These are phyloP conservation scores for Candida coquimbonensis DNA, from an alignment of 805 yeast genomes.

Conservation along the genomic window DNA sequence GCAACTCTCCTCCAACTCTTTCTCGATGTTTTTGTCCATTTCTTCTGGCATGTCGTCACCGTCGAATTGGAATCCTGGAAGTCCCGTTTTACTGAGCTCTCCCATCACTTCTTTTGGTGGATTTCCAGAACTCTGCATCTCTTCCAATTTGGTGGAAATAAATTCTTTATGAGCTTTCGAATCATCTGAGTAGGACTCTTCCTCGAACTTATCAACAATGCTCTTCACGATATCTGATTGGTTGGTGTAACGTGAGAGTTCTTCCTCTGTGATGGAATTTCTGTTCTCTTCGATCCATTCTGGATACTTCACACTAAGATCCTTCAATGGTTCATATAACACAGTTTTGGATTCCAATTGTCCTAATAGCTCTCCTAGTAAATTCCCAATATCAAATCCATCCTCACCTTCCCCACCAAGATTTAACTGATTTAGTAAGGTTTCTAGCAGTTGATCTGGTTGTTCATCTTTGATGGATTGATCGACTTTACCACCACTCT, in stretches of 20 bases:
- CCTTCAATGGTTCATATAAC: slow-evolving; percentile 82
- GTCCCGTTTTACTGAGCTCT: slow-evolving; percentile 37
- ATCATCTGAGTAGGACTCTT: slow-evolving; percentile 49
- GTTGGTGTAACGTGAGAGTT: slow-evolving; percentile 44
- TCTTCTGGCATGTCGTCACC: slow-evolving; percentile 50
- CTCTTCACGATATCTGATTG: slow-evolving; percentile 58
- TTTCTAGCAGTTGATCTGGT: slow-evolving; percentile 48
- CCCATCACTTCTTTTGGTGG: slow-evolving; percentile 76
- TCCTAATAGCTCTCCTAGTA: slow-evolving; percentile 67
- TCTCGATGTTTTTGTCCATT: slow-evolving; percentile 27
- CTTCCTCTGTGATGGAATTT: slow-evolving; percentile 31
- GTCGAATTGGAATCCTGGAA: slow-evolving; percentile 37
- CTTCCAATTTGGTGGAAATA: slow-evolving; percentile 54
- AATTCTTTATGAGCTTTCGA: slow-evolving; percentile 36
- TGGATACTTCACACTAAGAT: slow-evolving; percentile 66
- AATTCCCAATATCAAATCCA: slow-evolving; percentile 52
- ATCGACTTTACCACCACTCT: slow-evolving; percentile 67
- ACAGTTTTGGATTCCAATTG: slow-evolving; percentile 82
- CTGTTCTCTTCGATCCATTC: slow-evolving; percentile 56
- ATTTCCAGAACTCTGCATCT: slow-evolving; percentile 68
- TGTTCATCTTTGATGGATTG: slow-evolving; percentile 44
- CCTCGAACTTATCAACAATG: slow-evolving; percentile 63
- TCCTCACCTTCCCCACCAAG: slow-evolving; percentile 33
- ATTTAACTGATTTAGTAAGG: slow-evolving; percentile 57
- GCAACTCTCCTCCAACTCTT: slow-evolving; percentile 50